These are phyloP conservation scores for Metschnikowia matae DNA, from an alignment of 805 yeast species.

Conservation along the genomic window DNA sequence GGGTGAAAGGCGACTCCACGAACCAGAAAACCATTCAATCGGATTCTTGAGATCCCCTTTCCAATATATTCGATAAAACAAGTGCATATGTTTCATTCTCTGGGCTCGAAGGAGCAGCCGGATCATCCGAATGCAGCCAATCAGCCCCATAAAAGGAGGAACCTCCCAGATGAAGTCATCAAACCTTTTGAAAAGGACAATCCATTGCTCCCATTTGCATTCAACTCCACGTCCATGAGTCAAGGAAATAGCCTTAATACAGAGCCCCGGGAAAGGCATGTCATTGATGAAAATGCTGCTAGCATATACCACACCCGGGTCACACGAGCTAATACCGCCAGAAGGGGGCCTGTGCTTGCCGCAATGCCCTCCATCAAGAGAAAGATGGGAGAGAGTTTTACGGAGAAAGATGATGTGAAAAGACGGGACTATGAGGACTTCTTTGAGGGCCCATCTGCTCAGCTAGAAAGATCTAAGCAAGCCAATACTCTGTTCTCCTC, in stretches of 20 bases:
- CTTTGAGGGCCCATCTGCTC: slow-evolving; percentile 1
- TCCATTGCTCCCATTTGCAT: slow-evolving; percentile 50
- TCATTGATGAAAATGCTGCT: slow-evolving; percentile 42
- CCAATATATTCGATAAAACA: background rate
- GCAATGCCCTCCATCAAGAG: slow-evolving; percentile 35
- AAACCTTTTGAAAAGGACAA: slow-evolving; percentile 22
- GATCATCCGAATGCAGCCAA: background rate
- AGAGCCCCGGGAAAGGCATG: slow-evolving; percentile 37
- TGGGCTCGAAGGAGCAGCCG: background rate
- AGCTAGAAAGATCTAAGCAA: background rate
- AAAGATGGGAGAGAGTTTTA: slow-evolving; percentile 41
- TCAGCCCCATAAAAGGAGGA: background rate
- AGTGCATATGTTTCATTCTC: background rate
- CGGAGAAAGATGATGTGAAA: slow-evolving; percentile 39
- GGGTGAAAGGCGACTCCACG: background rate
- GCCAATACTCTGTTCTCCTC: background rate
- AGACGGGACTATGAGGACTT: slow-evolving; percentile 24
- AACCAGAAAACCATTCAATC: background rate
- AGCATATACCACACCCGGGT: slow-evolving; percentile 41
- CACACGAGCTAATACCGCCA: slow-evolving; percentile 10
- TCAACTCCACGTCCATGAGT: slow-evolving; percentile 30
- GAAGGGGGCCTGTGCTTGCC: slow-evolving; percentile 20
- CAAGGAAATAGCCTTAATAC: slow-evolving; percentile 30
- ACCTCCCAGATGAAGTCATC: background rate
- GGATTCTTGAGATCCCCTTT: background rate